Percentiles rank a stretch among this genome's conserved stretches.
These are phyloP conservation scores for Xylariaceae sp. DNA, from an alignment of 2,329 filamentous ascomycete genomes.

Conservation along the genomic window DNA sequence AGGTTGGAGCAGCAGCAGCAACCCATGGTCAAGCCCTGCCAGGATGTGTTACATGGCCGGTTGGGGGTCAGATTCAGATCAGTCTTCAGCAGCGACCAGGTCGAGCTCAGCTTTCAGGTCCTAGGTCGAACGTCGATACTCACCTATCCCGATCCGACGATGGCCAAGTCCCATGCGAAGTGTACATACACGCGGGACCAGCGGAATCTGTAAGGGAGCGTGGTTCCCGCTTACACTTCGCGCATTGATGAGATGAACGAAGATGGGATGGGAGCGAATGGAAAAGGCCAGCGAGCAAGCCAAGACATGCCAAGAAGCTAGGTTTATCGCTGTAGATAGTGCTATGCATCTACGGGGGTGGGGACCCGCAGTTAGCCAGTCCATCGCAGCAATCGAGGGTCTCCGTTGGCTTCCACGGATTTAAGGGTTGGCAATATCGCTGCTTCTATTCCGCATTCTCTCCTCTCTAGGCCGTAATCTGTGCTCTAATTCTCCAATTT, in stretches of 20 bases:
- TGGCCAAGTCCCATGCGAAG: neutral
- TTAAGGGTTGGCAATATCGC: no score
- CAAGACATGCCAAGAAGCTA: no score
- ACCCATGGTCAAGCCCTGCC: neutral
- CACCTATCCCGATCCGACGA: neutral
- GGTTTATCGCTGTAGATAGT: no score
- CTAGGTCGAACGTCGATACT: neutral
- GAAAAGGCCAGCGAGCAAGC: no score
- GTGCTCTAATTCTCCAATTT: no score
- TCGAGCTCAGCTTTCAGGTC: slow-evolving; percentile 5
- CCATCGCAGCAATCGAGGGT: no score
- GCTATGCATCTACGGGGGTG: no score
- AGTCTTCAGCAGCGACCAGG: neutral
- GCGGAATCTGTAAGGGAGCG: neutral
- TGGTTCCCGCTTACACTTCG: neutral
- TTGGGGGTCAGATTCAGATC: neutral
- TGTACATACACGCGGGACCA: neutral
- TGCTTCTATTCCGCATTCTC: no score
- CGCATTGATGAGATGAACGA: neutral
- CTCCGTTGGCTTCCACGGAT: no score
- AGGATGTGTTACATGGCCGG: neutral
- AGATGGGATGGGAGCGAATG: no score
- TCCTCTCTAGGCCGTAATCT: no score
- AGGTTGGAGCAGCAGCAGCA: neutral
- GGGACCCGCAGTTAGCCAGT: no score